These are phyloP conservation scores for Lyophyllum decastes DNA, from an alignment of 768 basidiomycete species.

Conservation along the genomic window DNA sequence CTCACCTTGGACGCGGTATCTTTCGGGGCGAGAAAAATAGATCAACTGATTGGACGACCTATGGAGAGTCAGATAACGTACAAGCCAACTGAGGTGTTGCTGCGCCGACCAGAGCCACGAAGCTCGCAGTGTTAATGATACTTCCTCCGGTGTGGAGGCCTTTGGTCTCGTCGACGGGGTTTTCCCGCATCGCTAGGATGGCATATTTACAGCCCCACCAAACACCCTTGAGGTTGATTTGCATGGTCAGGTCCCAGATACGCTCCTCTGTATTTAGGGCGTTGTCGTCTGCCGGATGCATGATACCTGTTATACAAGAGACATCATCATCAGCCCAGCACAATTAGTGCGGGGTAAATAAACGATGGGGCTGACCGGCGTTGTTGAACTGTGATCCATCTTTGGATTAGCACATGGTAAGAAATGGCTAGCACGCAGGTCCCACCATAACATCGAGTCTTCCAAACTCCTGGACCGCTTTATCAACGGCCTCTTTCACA, in stretches of 20 bases:
- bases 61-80: constrained; percentile 38
- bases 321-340: neutral
- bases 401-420: neutral
- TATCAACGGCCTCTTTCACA: constrained; percentile 79
- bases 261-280: constrained; percentile 95
- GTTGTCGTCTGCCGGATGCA: constrained; percentile 95
- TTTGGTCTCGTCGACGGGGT: constrained; percentile 79
- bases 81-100: constrained; percentile 99
- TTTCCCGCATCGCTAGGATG: constrained; percentile 93
- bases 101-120: constrained; percentile 93
- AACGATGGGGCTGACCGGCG: constrained; percentile 51
- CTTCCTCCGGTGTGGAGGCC: constrained; percentile 83
- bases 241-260: constrained; percentile 94
- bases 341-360: neutral
- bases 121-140: constrained; percentile 98
- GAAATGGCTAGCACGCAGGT: neutral
- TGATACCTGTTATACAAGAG: constrained; percentile 66
- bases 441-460: constrained; percentile 92
- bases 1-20: constrained; percentile 92
- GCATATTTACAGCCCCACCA: constrained; percentile 99
- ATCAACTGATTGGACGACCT: constrained; percentile 11
- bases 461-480: constrained; percentile 84
- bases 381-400: constrained; percentile 80
- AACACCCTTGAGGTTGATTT: constrained; percentile 96
- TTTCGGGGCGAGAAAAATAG: constrained; percentile 27